Base-by-base conservation (phyloP, 345 rosid species). In the Eucalyptus regnans region DNA sequence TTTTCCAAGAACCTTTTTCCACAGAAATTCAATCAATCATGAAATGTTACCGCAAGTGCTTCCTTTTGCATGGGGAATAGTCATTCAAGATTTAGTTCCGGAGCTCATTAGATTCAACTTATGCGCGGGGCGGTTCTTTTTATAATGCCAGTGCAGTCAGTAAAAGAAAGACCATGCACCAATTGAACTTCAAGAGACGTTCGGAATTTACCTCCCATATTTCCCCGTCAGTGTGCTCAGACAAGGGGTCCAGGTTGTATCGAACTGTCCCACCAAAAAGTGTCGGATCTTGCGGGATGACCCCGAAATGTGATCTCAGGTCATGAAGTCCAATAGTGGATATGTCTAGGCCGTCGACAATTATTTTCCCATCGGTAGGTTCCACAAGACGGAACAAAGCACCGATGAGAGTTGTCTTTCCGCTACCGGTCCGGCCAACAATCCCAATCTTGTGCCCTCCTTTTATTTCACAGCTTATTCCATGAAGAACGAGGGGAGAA, bases 251-350 rank as follows among this genome's bases (percentile, higher is more conserved):
- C 62, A 95, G 90, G 86, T 95, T 95, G 92, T 91, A 93, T 90
- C 96, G 93, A 29, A 93, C 95, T n/a, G 95, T 90, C 33, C 96
- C 96, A 10, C 90, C 90, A 76, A 95, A 95, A 87, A 95, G 95
- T 25, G 96, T 95, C 16, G 96, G 96, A 58, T 95, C 97, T 87
- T 95, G 97, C 48, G 96, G 96, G 86, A 95, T 95, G 88, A 95
- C 91, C 58, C 95, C 95, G 13, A 95, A 84, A 25, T 90, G 90
- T 29, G 96, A 93, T 87, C 96, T 92, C 43, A 95, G 90, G 89
- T 95, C 96, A 54, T 93, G 95, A 46, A 96, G 95, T 50, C 97
- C 95, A 37, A 95, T 92, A 37, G 80, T 89, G 22, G 90, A 88
- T 62, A 95, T 95, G 90, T 95, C 92, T 50, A 95, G 31, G 64